These are phyloP conservation scores for Fusarium papillatum DNA, from an alignment of 2,329 filamentous ascomycete species.

Conservation along the genomic window DNA sequence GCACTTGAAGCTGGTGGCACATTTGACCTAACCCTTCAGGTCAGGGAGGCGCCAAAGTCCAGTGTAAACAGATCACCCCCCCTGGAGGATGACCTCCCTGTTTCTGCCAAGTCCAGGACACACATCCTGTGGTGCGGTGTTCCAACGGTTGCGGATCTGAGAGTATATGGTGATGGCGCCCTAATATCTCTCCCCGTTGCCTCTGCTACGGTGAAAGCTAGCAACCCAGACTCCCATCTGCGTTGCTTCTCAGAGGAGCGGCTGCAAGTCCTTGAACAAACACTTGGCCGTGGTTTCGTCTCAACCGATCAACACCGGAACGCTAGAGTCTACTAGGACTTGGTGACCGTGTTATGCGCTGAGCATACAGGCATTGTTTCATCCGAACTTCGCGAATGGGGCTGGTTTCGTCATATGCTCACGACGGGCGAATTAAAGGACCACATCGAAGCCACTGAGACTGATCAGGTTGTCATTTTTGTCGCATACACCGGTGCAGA, in stretches of 20 bases:
- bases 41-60: background rate
- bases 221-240: background rate
- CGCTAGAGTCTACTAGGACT: background rate
- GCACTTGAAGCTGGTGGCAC: background rate
- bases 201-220: background rate
- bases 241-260: background rate
- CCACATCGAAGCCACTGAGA: background rate
- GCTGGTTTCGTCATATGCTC: background rate
- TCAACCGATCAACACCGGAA: background rate
- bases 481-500: background rate
- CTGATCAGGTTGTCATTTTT: background rate
- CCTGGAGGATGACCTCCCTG: background rate
- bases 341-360: background rate
- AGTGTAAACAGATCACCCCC: background rate
- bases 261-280: background rate
- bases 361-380: background rate
- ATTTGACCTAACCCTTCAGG: background rate
- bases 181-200: background rate
- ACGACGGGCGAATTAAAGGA: background rate
- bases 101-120: background rate
- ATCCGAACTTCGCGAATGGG: background rate
- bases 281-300: background rate
- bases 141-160: background rate
- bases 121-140: slow-evolving; percentile 1
- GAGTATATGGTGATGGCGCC: too few species aligned